phyloP scores from a whole-genome alignment of 208 protist species.

The Leishmania mexicana region DNA sequence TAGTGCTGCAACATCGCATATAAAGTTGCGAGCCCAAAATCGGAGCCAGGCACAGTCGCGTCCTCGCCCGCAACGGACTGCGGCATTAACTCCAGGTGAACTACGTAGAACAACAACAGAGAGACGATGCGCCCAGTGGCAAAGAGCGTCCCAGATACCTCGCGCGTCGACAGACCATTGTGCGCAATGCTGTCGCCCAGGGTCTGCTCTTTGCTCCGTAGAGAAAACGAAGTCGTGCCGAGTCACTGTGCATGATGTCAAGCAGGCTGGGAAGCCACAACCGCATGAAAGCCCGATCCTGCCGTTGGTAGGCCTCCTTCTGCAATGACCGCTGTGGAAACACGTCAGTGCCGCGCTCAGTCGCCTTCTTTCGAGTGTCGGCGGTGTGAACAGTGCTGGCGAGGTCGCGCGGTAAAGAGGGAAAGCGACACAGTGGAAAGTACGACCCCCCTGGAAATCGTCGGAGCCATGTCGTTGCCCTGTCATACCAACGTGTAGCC shows the following conservation, averaged over 20 bases:
- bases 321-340: neutral
- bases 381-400: conserved; percentile 39
- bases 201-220: conserved; percentile 53
- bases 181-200: conserved; percentile 35
- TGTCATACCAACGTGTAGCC: conserved; percentile 17
- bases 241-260: conserved; percentile 44
- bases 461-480: neutral
- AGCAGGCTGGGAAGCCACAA: conserved; percentile 42
- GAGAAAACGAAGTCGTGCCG: conserved; percentile 48
- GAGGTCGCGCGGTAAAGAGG: conserved; percentile 43
- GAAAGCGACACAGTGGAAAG: conserved; percentile 40
- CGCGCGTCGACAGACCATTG: neutral
- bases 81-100: conserved; percentile 12
- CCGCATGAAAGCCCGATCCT: conserved; percentile 53
- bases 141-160: conserved; percentile 16
- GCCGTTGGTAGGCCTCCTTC: conserved; percentile 24
- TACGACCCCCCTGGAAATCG: conserved; percentile 17
- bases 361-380: conserved; percentile 30
- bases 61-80: neutral
- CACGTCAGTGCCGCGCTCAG: conserved; percentile 9
- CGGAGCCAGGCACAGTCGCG: neutral
- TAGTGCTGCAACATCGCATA: conserved; percentile 14
- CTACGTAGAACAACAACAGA: conserved; percentile 14
- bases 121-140: conserved; percentile 22
- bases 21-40: neutral